Base-by-base conservation (phyloP, 139 green algal species). In the Chlorella sp. region DNA sequence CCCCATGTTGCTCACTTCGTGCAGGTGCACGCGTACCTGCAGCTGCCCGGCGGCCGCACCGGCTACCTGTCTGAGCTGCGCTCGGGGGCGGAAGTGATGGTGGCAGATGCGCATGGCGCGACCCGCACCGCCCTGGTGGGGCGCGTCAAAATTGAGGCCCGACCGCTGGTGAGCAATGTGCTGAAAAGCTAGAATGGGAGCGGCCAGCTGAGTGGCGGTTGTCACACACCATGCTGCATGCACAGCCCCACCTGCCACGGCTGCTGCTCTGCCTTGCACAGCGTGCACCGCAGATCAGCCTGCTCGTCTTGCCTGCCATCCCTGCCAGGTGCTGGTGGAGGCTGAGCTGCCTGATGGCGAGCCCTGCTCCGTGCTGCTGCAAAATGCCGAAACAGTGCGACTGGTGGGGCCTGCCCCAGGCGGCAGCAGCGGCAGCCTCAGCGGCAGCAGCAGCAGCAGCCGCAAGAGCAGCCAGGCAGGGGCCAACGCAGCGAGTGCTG, bases 351-450 rank as follows among this genome's bases (percentile, higher is more conserved):
- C 47, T 18, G 92, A 93, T 34, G 91, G 90, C 36, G 74, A 88
- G 20, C 57, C 36, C 25, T 63, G 47, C 84, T 70, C 39, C 0
- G 67, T 57, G 20, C 80, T 98, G 36, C 90, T 98, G 70, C 95
- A 99, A 81, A 98, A 99, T 81, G 96, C 96, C 9, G 96, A 98
- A 85, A 98, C 96, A 4, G 96, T 98, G 47, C 91, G 93, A 34
- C 85, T 98, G 56, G 88, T 98, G 67, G 91, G 90, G 4, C 89
- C 90, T 16, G 30, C 26, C 6, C 69, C 28, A 17, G 63, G 18
- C 51, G 71, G 36, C 26, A 69, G 44, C 18, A 47, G 68, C 38
- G 4, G 30, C 32, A 55, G 63, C 23, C 28, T 70, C 44, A 74
- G 60, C 39, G n/a, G 21, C 6, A 23, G 56, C n/a, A 7, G 39